These are phyloP conservation scores for Alisma plantagoaquatica DNA, from an alignment of 106 monocot genomes.

Conservation along the genomic window DNA sequence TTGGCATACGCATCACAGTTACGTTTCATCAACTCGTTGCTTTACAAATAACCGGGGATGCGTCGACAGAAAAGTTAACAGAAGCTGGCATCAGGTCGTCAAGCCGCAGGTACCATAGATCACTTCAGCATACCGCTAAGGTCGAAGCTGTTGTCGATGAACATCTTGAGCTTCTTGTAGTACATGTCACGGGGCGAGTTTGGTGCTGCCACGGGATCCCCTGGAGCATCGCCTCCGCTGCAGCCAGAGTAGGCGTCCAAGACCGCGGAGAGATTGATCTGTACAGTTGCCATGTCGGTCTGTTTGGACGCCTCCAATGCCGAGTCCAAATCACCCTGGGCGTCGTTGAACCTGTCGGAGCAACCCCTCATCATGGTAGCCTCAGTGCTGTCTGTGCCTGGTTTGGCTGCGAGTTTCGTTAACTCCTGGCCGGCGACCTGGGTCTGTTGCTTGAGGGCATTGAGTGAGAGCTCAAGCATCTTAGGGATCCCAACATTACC, in stretches of 20 bases:
- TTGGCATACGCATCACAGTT: too few species aligned
- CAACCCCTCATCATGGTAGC: background rate
- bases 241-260: constrained; percentile 1
- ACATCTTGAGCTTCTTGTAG: background rate
- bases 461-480: background rate
- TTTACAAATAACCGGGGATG: too few species aligned
- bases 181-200: background rate
- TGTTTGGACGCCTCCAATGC: background rate
- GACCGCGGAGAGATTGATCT: constrained; percentile 4
- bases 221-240: background rate
- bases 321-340: background rate
- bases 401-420: background rate
- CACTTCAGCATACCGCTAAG: background rate
- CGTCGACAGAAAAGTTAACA: too few species aligned
- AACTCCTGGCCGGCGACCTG: background rate
- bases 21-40: too few species aligned
- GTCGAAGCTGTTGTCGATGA: constrained; percentile 3
- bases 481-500: background rate
- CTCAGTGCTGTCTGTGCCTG: background rate
- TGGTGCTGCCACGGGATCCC: background rate
- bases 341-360: background rate
- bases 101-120: too few species aligned
- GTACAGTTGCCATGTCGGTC: background rate
- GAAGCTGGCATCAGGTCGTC: too few species aligned
- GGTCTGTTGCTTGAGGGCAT: constrained; percentile 2